Evolutionary conservation across 805 yeast genomes (phyloP).

Genomic region (Candida vartiovaarae): DNA sequence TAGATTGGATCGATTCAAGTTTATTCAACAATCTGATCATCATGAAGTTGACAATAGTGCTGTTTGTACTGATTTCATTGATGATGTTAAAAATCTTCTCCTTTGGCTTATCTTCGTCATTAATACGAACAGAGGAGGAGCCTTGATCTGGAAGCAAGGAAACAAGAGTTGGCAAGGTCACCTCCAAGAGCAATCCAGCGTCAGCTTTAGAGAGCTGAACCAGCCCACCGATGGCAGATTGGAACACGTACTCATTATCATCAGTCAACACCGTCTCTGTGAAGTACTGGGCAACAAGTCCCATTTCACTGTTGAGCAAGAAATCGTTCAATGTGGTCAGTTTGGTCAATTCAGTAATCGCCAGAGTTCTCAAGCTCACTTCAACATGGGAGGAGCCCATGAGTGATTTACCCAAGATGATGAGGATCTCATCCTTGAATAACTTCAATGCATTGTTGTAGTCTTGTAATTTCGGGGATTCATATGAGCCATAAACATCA

Average conservation of each 20-base stretch:
- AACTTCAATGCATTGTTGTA: slow-evolving; percentile 6
- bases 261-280: slow-evolving; percentile 53
- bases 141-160: slow-evolving; percentile 42
- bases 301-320: slow-evolving; percentile 47
- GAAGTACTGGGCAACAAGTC: slow-evolving; percentile 56
- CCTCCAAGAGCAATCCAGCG: slow-evolving; percentile 38
- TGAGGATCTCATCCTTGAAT: slow-evolving; percentile 58
- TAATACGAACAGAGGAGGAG: slow-evolving; percentile 18
- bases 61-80: slow-evolving; percentile 23
- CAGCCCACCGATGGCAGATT: slow-evolving; percentile 50
- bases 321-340: slow-evolving; percentile 44
- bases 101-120: slow-evolving; percentile 20
- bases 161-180: slow-evolving; percentile 45
- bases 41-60: slow-evolving; percentile 30
- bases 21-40: slow-evolving; percentile 31
- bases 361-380: slow-evolving; percentile 57
- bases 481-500: slow-evolving; percentile 33
- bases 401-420: slow-evolving; percentile 61
- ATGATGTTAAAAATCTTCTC: slow-evolving; percentile 22
- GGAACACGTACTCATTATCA: slow-evolving; percentile 43
- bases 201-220: slow-evolving; percentile 34
- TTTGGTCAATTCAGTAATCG: slow-evolving; percentile 58
- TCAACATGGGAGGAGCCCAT: slow-evolving; percentile 63
- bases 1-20: slow-evolving; percentile 17
- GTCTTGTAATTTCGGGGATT: slow-evolving; percentile 3